These are phyloP conservation scores for Fibroporia radiculosa DNA, from an alignment of 768 basidiomycete genomes.

Conservation along the genomic window DNA sequence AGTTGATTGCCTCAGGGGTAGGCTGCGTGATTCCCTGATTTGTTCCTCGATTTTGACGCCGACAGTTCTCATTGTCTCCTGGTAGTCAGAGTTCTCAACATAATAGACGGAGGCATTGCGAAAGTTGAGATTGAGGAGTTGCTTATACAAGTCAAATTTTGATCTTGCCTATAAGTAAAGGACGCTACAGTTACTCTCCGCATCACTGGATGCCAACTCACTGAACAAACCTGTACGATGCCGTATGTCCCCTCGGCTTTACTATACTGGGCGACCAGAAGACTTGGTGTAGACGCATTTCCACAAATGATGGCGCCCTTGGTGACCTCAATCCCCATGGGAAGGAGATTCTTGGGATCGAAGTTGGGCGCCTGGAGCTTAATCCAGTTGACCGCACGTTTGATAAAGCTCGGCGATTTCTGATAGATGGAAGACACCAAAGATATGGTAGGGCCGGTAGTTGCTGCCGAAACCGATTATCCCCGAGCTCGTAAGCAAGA, in stretches of 20 bases:
- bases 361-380: constrained; percentile 59
- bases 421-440: constrained; percentile 21
- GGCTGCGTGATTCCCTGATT: constrained; percentile 36
- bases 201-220: neutral
- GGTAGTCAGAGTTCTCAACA: constrained; percentile 71
- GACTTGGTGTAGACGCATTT: constrained; percentile 75
- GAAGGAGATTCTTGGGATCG: constrained; percentile 79
- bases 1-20: constrained; percentile 14
- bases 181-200: neutral
- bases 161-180: constrained; percentile 57
- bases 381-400: constrained; percentile 42
- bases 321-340: constrained; percentile 69
- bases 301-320: constrained; percentile 82
- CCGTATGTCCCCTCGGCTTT: constrained; percentile 75
- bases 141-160: constrained; percentile 76
- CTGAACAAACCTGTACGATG: constrained; percentile 54
- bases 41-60: constrained; percentile 57
- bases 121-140: constrained; percentile 66
- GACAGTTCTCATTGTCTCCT: constrained; percentile 53
- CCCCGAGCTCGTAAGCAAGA: no score
- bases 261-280: constrained; percentile 78
- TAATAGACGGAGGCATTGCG: constrained; percentile 54
- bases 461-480: no score
- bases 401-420: constrained; percentile 24
- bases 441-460: constrained; percentile 17